Evolutionary conservation across 305 asterid genomes (phyloP), one percentile per base, ranked within the genome.

Genomic region (Coffea humblotiana): DNA sequence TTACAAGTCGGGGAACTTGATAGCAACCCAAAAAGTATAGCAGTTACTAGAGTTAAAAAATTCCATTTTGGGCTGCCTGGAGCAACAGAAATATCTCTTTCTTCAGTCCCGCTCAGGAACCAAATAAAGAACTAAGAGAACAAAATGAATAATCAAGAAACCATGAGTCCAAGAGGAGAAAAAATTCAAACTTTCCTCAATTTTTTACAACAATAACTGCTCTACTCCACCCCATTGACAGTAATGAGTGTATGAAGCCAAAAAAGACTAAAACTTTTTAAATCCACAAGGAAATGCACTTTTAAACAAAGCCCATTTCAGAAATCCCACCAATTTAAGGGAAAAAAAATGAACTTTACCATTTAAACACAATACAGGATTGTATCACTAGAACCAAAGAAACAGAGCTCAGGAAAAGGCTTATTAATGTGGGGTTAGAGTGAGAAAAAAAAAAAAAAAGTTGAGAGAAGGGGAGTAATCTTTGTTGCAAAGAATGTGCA

Each of bases 1-100:
- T 71, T 73, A 83, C 92, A 71, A 86, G 87, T 52, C 84, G 92
- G 75, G 75, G 91, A 88, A 48, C 80, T 86, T 77, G 93, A 85
- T 58, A 91, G 84, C 81, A 90, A 77, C 84, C 90, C 97, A 79
- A 88, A 65, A 58, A 93, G 80, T 32, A 90, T 78, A 73, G 86
- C 68, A 74, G 80, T 63, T 71, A 92, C 61, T 68, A 91, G 81
- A 49, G 88, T 77, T 47, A 85, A 81, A 81, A 81, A 85, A 54
- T 77, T 78, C 80, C 98, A 92, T 95, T 82, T 90, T 80, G 79
- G 75, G 84, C 77, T 63, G 74, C 82, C 63, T 72, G 73, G 73
- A 65, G 77, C 13, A 65, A 54, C 63, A 74, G 79, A 67, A 65
- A 19, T 15, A 65, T 27, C 63, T 63, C 4, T 69, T 58, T 48